Evolutionary conservation across 805 yeast species (phyloP).

Genomic region (Wickerhamomyces sydowiorum): DNA sequence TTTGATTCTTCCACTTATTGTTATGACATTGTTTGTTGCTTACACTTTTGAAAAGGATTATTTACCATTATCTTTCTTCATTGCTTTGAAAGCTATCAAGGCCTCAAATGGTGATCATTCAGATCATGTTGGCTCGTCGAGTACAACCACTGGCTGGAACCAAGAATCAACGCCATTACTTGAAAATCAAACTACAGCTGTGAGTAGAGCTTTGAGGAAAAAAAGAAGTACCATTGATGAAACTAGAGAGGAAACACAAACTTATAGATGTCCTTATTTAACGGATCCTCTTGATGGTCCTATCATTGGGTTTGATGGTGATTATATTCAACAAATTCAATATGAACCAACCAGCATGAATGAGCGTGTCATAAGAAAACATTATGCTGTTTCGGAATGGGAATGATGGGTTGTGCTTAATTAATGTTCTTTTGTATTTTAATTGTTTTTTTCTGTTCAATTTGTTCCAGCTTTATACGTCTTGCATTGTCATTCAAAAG

Average conservation of each 20-base stretch:
- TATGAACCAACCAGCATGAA: slow-evolving; percentile 15
- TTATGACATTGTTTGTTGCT: slow-evolving; percentile 56
- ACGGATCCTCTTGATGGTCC: slow-evolving; percentile 78
- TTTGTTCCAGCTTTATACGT: slow-evolving; percentile 2
- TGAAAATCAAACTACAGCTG: neutral
- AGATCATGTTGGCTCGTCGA: neutral
- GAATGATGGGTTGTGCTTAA: slow-evolving; percentile 9
- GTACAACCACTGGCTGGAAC: neutral
- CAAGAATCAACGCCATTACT: neutral
- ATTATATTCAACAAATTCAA: slow-evolving; percentile 19
- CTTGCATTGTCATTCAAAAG: slow-evolving; percentile 3
- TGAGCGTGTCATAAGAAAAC: slow-evolving; percentile 17
- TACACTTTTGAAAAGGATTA: slow-evolving; percentile 82
- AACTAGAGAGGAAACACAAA: slow-evolving; percentile 30
- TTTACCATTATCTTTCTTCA: slow-evolving; percentile 76
- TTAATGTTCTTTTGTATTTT: slow-evolving; percentile 2
- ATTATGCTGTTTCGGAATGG: slow-evolving; percentile 20
- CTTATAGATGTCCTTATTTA: slow-evolving; percentile 74
- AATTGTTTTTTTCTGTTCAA: neutral
- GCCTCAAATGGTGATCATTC: slow-evolving; percentile 1
- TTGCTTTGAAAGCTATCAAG: slow-evolving; percentile 74
- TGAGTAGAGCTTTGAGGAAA: slow-evolving; percentile 16
- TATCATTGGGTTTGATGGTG: slow-evolving; percentile 45
- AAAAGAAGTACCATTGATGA: slow-evolving; percentile 23
- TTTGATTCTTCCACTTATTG: slow-evolving; percentile 69